Evolutionary conservation across 257 asterid genomes (phyloP).

Genomic region (Solanum sejunctum): DNA sequence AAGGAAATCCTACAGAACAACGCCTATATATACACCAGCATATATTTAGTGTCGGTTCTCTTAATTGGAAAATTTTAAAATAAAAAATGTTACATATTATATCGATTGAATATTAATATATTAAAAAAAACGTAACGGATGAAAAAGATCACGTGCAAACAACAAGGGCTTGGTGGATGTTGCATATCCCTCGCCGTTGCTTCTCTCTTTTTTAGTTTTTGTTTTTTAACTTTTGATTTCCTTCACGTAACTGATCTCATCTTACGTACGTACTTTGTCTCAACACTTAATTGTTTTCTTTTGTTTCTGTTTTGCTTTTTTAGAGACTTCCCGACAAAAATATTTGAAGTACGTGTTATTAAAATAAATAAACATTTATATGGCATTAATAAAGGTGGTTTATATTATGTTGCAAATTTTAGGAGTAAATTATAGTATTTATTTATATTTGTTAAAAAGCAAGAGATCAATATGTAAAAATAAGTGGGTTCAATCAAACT

Average conservation of each 20-base stretch:
- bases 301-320: neutral
- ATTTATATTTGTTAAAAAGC: neutral
- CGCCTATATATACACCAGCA: neutral
- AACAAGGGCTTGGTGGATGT: constrained; percentile 10
- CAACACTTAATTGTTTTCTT: neutral
- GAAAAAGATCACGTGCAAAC: constrained; percentile 5
- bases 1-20: neutral
- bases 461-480: neutral
- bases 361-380: neutral
- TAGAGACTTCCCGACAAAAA: neutral
- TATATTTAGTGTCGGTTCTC: neutral
- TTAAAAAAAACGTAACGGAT: constrained; percentile 15
- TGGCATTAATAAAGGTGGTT: neutral
- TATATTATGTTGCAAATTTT: neutral
- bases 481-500: too few relatives aligned
- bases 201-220: neutral
- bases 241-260: constrained; percentile 17
- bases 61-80: too few relatives aligned
- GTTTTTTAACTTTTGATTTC: neutral
- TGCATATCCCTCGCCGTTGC: neutral
- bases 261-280: neutral
- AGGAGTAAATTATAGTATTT: neutral
- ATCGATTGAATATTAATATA: too few relatives aligned
- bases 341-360: neutral
- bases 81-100: too few relatives aligned